Evolutionary conservation across 2,329 filamentous ascomycete genomes (phyloP).

Genomic region (Paecilomyces sp.): DNA sequence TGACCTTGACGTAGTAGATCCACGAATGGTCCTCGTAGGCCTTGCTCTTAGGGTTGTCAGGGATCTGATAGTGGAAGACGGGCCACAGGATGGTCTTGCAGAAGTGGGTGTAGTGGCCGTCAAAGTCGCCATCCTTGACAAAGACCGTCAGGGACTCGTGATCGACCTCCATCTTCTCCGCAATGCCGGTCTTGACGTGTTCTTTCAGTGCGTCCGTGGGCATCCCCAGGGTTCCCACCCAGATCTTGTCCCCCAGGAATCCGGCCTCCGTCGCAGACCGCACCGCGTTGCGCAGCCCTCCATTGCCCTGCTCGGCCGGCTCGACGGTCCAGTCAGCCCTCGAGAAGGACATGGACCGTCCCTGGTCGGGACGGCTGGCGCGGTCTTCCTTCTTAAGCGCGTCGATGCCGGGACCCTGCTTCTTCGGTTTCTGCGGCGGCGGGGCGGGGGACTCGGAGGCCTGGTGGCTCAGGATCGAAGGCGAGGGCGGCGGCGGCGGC

Average conservation of each 20-base stretch:
- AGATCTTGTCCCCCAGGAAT: conserved; percentile 67
- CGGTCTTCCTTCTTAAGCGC: conserved; percentile 14
- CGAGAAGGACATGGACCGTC: conserved; percentile 61
- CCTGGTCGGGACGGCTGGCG: conserved; percentile 35
- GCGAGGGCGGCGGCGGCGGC: conserved; percentile 65
- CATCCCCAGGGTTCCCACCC: conserved; percentile 89
- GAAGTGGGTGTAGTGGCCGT: conserved; percentile 90
- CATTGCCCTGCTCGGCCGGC: conserved; percentile 83
- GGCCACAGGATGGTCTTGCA: conserved; percentile 98
- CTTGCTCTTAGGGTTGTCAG: conserved; percentile 96
- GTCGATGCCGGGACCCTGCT: conserved; percentile 8
- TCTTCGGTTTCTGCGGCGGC: conserved; percentile 4
- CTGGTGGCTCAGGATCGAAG: conserved; percentile 65
- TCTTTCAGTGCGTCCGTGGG: conserved; percentile 78
- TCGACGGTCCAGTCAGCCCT: conserved; percentile 77
- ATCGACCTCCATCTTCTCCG: conserved; percentile 71
- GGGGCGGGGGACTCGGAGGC: conserved; percentile 10
- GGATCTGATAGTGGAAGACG: conserved; percentile 96
- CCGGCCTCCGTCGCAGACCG: conserved; percentile 67
- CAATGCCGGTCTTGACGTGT: conserved; percentile 72
- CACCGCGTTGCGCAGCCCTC: conserved; percentile 81
- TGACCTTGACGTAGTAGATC: conserved; percentile 88
- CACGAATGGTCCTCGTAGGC: conserved; percentile 96
- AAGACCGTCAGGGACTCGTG: conserved; percentile 78
- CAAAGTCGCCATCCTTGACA: conserved; percentile 83